Evolutionary conservation across 768 basidiomycete genomes (phyloP).

Genomic region (Mycena galopus): DNA sequence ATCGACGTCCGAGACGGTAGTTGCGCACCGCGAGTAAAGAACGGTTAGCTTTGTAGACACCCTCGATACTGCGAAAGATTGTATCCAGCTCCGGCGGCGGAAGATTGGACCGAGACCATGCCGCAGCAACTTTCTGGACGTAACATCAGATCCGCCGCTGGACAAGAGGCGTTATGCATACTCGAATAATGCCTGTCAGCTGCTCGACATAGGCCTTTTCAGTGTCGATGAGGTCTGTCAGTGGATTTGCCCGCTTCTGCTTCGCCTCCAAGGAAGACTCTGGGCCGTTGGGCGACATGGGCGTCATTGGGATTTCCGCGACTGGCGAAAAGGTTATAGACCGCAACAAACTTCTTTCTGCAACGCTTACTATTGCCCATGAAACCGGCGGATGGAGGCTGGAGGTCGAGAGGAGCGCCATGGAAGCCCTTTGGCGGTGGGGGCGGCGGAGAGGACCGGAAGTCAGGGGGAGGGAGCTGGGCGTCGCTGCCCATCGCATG

Average conservation of each 20-base stretch:
- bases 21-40: constrained; percentile 75
- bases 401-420: constrained; percentile 26
- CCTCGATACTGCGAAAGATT: constrained; percentile 96
- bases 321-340: constrained; percentile 34
- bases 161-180: constrained; percentile 53
- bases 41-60: constrained; percentile 93
- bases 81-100: constrained; percentile 92
- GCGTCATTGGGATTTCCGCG: constrained; percentile 46
- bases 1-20: constrained; percentile 2
- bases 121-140: constrained; percentile 92
- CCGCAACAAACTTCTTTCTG: constrained; percentile 31
- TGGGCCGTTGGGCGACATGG: constrained; percentile 50
- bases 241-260: constrained; percentile 80
- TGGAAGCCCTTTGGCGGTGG: constrained; percentile 28
- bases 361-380: constrained; percentile 37
- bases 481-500: constrained; percentile 18
- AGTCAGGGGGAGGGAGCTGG: background rate
- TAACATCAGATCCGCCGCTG: constrained; percentile 24
- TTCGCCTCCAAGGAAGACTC: constrained; percentile 57
- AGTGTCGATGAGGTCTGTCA: constrained; percentile 93
- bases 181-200: constrained; percentile 90
- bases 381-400: constrained; percentile 17
- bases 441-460: constrained; percentile 8
- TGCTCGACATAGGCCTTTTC: constrained; percentile 94
- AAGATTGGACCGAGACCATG: constrained; percentile 96